Evolutionary conservation across 2,329 filamentous ascomycete species (phyloP).

Genomic region (Pezicula carpinea): DNA sequence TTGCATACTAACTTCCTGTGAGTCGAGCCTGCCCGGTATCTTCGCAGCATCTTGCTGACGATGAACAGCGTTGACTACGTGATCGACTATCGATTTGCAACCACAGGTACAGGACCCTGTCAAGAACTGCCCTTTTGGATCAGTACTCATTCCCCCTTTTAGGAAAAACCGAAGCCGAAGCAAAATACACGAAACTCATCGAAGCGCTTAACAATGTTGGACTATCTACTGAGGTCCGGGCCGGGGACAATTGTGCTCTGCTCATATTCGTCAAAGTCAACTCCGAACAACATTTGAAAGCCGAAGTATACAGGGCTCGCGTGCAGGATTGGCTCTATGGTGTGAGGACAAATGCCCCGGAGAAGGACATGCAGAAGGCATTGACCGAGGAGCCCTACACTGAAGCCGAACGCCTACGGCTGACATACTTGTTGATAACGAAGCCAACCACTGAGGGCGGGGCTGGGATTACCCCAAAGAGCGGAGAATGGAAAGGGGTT

Average conservation of each 20-base stretch:
- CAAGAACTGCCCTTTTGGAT: slow-evolving; percentile 7
- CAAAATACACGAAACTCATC: slow-evolving; percentile 74
- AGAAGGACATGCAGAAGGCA: slow-evolving; percentile 63
- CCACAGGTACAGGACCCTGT: slow-evolving; percentile 47
- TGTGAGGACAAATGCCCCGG: slow-evolving; percentile 72
- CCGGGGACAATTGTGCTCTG: slow-evolving; percentile 69
- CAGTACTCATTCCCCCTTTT: slow-evolving; percentile 8
- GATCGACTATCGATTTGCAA: slow-evolving; percentile 69
- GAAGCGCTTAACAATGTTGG: slow-evolving; percentile 71
- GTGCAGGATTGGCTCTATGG: slow-evolving; percentile 94
- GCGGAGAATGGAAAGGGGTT: slow-evolving; percentile 68
- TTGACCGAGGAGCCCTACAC: slow-evolving; percentile 73
- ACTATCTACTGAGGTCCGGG: slow-evolving; percentile 82
- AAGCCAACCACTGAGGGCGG: slow-evolving; percentile 70
- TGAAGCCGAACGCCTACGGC: slow-evolving; percentile 81
- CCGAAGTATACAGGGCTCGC: slow-evolving; percentile 80
- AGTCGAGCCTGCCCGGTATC: slow-evolving; percentile 6
- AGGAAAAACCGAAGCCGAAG: slow-evolving; percentile 67
- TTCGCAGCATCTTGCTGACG: slow-evolving; percentile 4
- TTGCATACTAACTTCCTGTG: slow-evolving; percentile 38
- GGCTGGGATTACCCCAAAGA: slow-evolving; percentile 67
- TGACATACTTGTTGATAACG: slow-evolving; percentile 82
- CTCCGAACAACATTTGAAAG: slow-evolving; percentile 67
- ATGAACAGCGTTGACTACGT: slow-evolving; percentile 75
- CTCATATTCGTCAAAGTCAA: slow-evolving; percentile 80